Evolutionary conservation across 1,284 basidiomycete species (phyloP).

Genomic region (Tremellales sp.): DNA sequence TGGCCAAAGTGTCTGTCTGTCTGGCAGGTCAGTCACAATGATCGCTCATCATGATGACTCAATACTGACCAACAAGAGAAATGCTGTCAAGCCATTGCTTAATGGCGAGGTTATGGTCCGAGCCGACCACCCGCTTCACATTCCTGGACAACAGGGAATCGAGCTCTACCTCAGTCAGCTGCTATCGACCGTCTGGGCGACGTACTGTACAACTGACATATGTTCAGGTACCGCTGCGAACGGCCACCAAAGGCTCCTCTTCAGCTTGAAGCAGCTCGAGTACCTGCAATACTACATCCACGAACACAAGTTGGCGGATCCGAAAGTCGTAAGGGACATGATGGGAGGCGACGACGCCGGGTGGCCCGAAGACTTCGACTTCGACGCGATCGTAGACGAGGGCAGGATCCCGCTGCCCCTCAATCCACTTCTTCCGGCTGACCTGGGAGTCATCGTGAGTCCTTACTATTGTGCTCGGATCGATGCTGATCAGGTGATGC

Average conservation of each 20-base stretch:
- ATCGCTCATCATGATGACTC: background rate
- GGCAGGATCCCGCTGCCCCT: conserved; percentile 20
- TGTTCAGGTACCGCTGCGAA: conserved; percentile 53
- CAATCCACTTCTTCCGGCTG: conserved; percentile 1
- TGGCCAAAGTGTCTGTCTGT: conserved; percentile 25
- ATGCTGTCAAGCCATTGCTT: conserved; percentile 64
- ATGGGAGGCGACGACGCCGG: conserved; percentile 4
- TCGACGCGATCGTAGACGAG: conserved; percentile 8
- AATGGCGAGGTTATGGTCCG: conserved; percentile 62
- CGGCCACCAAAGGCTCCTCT: conserved; percentile 58
- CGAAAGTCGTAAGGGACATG: background rate
- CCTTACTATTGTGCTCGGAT: background rate
- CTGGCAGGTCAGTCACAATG: conserved; percentile 28
- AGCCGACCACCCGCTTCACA: conserved; percentile 67
- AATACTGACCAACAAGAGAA: conserved; percentile 23
- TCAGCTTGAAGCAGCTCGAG: conserved; percentile 75
- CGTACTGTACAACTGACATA: background rate
- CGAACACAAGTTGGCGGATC: conserved; percentile 50
- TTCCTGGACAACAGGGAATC: conserved; percentile 59
- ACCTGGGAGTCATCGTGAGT: conserved; percentile 11
- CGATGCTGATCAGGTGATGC: background rate
- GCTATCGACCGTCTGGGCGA: conserved; percentile 55
- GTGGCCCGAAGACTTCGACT: background rate
- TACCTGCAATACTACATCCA: conserved; percentile 80
- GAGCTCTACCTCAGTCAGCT: conserved; percentile 64